Evolutionary conservation across 352 stramenopile species (phyloP).

Genomic region (Lagenidium sp.): DNA sequence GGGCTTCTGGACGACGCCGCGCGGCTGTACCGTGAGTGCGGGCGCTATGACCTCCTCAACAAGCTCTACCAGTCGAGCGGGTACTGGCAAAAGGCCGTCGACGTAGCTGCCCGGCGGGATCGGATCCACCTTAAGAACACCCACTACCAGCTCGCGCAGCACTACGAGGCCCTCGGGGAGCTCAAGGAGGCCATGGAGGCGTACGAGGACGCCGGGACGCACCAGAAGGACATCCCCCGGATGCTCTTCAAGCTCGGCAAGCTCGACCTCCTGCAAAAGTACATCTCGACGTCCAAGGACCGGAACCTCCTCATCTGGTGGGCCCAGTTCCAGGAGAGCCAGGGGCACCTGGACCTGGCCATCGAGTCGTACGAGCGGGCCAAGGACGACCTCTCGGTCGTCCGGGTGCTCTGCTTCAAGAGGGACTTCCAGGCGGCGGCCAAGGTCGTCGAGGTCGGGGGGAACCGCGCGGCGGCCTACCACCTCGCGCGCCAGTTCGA

Average conservation of each 20-base stretch:
- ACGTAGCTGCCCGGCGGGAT: slow-evolving; percentile 83
- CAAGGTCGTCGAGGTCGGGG: slow-evolving; percentile 78
- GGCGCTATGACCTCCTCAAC: slow-evolving; percentile 90
- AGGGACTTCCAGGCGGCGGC: slow-evolving; percentile 81
- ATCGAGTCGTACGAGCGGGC: slow-evolving; percentile 85
- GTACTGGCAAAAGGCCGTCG: slow-evolving; percentile 87
- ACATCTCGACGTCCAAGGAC: slow-evolving; percentile 84
- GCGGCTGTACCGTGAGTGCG: slow-evolving; percentile 86
- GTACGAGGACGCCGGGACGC: slow-evolving; percentile 86
- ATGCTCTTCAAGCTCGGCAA: slow-evolving; percentile 90
- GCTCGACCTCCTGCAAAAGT: slow-evolving; percentile 88
- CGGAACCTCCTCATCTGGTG: slow-evolving; percentile 88
- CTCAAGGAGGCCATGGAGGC: slow-evolving; percentile 88
- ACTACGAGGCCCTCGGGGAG: slow-evolving; percentile 86
- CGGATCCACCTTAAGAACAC: slow-evolving; percentile 90
- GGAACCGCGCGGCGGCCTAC: slow-evolving; percentile 71
- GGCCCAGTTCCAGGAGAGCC: slow-evolving; percentile 90
- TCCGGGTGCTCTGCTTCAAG: slow-evolving; percentile 88
- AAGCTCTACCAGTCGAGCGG: slow-evolving; percentile 87
- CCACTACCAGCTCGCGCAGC: slow-evolving; percentile 81
- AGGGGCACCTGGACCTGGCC: slow-evolving; percentile 81
- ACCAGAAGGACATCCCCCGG: slow-evolving; percentile 87
- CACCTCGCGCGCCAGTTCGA: slow-evolving; percentile 87
- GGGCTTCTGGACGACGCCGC: slow-evolving; percentile 88
- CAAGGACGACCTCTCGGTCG: slow-evolving; percentile 84